Conservation (phyloP, 148 eudicot genomes). For the Persicaria tinctoria region DNA sequence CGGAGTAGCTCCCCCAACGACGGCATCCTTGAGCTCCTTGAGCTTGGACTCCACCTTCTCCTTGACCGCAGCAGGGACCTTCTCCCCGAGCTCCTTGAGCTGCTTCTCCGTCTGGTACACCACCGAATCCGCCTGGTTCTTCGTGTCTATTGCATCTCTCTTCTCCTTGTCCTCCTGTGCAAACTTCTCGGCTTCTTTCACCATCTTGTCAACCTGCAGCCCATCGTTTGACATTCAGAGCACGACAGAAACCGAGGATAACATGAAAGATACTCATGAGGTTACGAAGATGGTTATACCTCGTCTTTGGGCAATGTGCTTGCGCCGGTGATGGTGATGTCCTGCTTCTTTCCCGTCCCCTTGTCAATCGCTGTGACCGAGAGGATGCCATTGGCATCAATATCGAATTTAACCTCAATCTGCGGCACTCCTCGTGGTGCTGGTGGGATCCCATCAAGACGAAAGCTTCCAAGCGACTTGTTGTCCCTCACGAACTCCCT, state of each 20-base stretch:
- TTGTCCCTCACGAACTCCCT: constrained; percentile 92
- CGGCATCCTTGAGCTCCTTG: constrained; percentile 49
- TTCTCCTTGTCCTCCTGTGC: constrained; percentile 60
- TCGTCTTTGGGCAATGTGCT: constrained; percentile 86
- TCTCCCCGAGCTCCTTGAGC: constrained; percentile 56
- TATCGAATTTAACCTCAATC: constrained; percentile 92
- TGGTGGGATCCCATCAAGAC: constrained; percentile 92
- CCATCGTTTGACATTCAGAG: neutral
- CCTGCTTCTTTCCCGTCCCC: constrained; percentile 94
- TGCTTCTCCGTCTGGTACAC: constrained; percentile 65
- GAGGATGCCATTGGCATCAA: constrained; percentile 86
- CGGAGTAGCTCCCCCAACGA: constrained; percentile 47
- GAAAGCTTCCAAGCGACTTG: constrained; percentile 93
- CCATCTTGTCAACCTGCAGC: constrained; percentile 56
- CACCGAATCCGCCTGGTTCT: constrained; percentile 63
- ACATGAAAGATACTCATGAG: neutral
- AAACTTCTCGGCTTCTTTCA: constrained; percentile 52
- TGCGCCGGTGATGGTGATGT: constrained; percentile 93
- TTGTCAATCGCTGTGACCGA: constrained; percentile 83
- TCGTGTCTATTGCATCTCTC: constrained; percentile 72
- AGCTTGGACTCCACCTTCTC: constrained; percentile 59
- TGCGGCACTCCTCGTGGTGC: constrained; percentile 94
- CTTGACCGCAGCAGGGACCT: constrained; percentile 50
- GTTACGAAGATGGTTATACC: constrained; percentile 24
- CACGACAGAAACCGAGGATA: neutral